phyloP scores from a whole-genome alignment of 2,329 filamentous ascomycete genomes.

The Pseudogymnoascus sp. region DNA sequence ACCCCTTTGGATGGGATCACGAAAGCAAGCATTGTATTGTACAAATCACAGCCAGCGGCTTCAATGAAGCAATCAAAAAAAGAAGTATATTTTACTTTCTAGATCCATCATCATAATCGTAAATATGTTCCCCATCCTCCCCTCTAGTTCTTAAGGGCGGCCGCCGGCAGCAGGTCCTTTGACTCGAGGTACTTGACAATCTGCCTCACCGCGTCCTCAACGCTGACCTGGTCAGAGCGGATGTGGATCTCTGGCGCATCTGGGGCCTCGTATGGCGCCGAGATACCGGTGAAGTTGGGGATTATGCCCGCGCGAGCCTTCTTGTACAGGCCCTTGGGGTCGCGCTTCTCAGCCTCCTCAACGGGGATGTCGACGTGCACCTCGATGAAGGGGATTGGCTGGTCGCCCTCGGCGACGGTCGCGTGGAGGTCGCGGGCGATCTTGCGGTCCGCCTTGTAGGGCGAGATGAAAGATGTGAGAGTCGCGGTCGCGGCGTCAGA shows the following conservation, averaged over 20 bases:
- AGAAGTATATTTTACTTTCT: neutral
- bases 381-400: constrained; percentile 78
- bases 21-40: constrained; percentile 4
- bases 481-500: constrained; percentile 82
- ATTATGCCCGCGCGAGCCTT: constrained; percentile 90
- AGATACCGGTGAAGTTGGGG: constrained; percentile 95
- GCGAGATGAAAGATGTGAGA: constrained; percentile 94
- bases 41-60: neutral
- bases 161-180: constrained; percentile 49
- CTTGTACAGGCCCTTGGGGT: constrained; percentile 97
- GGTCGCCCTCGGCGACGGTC: constrained; percentile 46
- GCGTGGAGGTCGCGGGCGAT: constrained; percentile 75
- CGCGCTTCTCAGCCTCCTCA: constrained; percentile 85
- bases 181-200: constrained; percentile 73
- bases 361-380: constrained; percentile 88
- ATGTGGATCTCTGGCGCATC: constrained; percentile 80
- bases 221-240: constrained; percentile 68
- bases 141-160: constrained; percentile 15
- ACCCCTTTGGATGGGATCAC: constrained; percentile 4
- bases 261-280: constrained; percentile 89
- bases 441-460: constrained; percentile 79
- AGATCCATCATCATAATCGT: constrained; percentile 4
- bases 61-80: neutral
- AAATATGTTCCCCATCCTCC: neutral
- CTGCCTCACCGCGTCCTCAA: constrained; percentile 80